phyloP scores from a whole-genome alignment of 1,284 basidiomycete genomes.

The Rhodotorula sp. region DNA sequence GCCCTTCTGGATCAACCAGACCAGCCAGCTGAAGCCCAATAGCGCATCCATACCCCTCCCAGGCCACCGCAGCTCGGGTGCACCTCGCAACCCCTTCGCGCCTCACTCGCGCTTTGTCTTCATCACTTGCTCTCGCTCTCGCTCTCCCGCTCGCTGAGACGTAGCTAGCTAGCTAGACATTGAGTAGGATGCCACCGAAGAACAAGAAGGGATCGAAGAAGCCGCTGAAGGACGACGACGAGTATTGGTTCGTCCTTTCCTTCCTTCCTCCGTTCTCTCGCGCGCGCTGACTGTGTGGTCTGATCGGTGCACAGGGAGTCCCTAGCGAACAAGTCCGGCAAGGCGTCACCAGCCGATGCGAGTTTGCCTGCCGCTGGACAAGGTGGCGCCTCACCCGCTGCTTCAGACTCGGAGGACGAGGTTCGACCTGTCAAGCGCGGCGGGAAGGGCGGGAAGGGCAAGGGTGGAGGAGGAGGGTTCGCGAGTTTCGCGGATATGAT shows the following conservation, averaged over 20 bases:
- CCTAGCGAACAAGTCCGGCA: constrained; percentile 6
- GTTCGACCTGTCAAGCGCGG: neutral
- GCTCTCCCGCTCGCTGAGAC: neutral
- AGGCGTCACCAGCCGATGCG: neutral
- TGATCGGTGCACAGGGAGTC: constrained; percentile 3
- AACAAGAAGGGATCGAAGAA: constrained; percentile 29
- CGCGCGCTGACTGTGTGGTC: too few relatives aligned
- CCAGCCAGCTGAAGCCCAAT: too few relatives aligned
- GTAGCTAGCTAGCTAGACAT: neutral
- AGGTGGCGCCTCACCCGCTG: neutral
- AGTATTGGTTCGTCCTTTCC: constrained; percentile 25
- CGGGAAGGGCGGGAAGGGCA: constrained; percentile 10
- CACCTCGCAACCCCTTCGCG: too few relatives aligned
- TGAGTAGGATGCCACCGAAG: constrained; percentile 21
- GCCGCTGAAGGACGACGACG: constrained; percentile 32
- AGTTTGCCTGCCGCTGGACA: neutral
- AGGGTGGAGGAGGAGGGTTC: constrained; percentile 15
- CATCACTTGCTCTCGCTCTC: neutral
- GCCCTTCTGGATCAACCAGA: too few relatives aligned
- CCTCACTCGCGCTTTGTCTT: neutral
- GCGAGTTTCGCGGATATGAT: constrained; percentile 17
- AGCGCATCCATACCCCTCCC: too few relatives aligned
- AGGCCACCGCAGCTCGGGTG: too few relatives aligned
- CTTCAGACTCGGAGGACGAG: constrained; percentile 19
- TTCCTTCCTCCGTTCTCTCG: neutral